Conservation (phyloP, 1,284 basidiomycete genomes). For the Malassezia brasiliensis region DNA sequence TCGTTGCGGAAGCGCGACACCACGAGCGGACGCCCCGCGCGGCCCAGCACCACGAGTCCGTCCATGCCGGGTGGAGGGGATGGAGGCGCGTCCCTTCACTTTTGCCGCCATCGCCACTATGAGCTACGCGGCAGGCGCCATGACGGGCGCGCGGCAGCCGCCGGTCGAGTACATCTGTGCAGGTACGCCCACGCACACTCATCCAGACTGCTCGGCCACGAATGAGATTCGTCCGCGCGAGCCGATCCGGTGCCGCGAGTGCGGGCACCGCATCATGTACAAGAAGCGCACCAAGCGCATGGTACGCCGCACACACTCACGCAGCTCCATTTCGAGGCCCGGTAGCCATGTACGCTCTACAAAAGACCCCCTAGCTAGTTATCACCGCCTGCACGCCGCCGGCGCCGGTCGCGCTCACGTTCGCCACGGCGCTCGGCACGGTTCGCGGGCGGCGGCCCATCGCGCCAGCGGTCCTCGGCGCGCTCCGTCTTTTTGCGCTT, state of each 20-base stretch:
- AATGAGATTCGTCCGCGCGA: conserved; percentile 88
- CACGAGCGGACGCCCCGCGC: conserved; percentile 73
- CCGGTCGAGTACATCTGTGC: conserved; percentile 71
- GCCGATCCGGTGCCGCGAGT: conserved; percentile 90
- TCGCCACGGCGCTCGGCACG: conserved; percentile 4
- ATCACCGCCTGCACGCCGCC: conserved; percentile 16
- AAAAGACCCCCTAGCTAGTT: not conserved
- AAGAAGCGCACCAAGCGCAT: conserved; percentile 89
- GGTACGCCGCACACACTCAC: conserved; percentile 55
- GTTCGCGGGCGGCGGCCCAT: not conserved
- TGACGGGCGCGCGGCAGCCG: conserved; percentile 25
- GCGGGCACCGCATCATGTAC: conserved; percentile 97
- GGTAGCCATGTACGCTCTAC: conserved; percentile 10
- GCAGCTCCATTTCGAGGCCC: conserved; percentile 26
- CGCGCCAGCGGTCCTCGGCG: conserved; percentile 5
- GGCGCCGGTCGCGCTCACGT: conserved; percentile 16
- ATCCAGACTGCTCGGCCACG: conserved; percentile 78
- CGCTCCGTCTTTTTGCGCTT: conserved; percentile 11
- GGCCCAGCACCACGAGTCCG: conserved; percentile 78
- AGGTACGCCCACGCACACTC: conserved; percentile 54
- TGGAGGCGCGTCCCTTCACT: conserved; percentile 14
- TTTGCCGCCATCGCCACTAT: conserved; percentile 11
- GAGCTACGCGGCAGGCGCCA: conserved; percentile 16
- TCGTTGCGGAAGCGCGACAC: conserved; percentile 78
- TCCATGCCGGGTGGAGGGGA: conserved; percentile 53